Evolutionary conservation across 257 asterid genomes (phyloP), one percentile per base, ranked within the genome.

Genomic region (Ajuga chamaepitys): DNA sequence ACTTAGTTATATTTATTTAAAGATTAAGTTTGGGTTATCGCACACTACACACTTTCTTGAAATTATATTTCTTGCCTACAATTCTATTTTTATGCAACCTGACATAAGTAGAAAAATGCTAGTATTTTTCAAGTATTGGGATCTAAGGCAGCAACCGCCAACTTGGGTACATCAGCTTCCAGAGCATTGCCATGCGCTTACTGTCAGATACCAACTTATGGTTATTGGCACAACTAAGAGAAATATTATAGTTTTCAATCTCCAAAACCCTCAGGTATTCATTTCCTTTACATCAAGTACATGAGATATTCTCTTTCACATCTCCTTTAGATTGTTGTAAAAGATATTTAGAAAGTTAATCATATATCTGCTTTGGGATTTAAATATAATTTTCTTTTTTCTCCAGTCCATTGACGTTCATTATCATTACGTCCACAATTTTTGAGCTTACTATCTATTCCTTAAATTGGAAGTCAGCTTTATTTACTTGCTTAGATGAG

Each of bases 201-300:
- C 90, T 32, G 95, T 89, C 45, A 87, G 75, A 78, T 82, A 93
- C 70, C 99, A 96, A 48, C 86, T 93, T 67, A 87, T 93, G 99
- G 97, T 93, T 37, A 96, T 80, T 70, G 99, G 88, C 68, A 93
- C 97, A 24, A 95, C 96, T 59, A 97, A 93, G 74, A 81, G 94
- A 86, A 89, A 89, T 71, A 80, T 89, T 66, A 68, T 83, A 53
- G 88, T 93, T 64, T 93, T 82, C 90, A 87, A 93, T 85, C 85
- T 93, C 81, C 91, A 93, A 74, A 89, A 81, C 70, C 99, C 99
- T 70, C 99, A 89, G 99, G 97, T 93, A 77, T 40, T 37, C 57
- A n/a, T n/a, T 57, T 44, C 70, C 54, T 74, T 40, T 34, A n/a
- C n/a, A n/a, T n/a, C n/a, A n/a, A n/a, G n/a, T n/a, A n/a, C n/a